Evolutionary conservation across 192 early-diverging fungal species (phyloP), one percentile per base, ranked within the genome.

Genomic region (Linnemannia hyalina): DNA sequence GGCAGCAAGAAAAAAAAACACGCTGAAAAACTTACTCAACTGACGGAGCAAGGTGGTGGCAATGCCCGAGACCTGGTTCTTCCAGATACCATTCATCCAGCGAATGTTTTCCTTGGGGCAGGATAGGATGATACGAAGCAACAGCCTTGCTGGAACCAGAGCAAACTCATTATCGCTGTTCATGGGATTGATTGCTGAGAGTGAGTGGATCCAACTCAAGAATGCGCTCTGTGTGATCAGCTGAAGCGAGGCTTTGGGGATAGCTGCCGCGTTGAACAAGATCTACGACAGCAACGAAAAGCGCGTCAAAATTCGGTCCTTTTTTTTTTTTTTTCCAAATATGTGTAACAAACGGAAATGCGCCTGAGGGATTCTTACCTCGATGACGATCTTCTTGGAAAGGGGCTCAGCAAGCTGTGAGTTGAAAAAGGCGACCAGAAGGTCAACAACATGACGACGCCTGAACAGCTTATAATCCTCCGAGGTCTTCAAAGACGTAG

Each of bases 401-500:
- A 88, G 23, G 36, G 91, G 83, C 77, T 97, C 96, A 29, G 91
- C 91, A 60, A 95, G 81, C 5, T 90, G 89, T 13, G 95, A 96
- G 63, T 90, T 89, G 88, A 95, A 96, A 75, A 93, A 95, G 6
- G 89, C 88, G 20, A 90, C 81, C 69, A 97, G 77, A 29, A 95
- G 89, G 84, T 97, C 94, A 71, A 95, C 86, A 23, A 95, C 91
- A 85, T 94, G 92, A 41, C 96, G 90, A 65, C 95, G 89, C 76
- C 90, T 91, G 80, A 93, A 95, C 7, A 94, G 54, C 36, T 88
- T 87, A 77, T 94, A 97, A 76, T 97, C 96, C 85, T 93, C 87
- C 35, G 82, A 42, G 23, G 80, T 87, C 77, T 93, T 90, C 69
- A 96, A 68, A 29, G 95, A 95, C 11, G 88, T 77, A 26, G 90